phyloP scores from a whole-genome alignment of 73 alveolate genomes.

The Breviolum minutum region DNA sequence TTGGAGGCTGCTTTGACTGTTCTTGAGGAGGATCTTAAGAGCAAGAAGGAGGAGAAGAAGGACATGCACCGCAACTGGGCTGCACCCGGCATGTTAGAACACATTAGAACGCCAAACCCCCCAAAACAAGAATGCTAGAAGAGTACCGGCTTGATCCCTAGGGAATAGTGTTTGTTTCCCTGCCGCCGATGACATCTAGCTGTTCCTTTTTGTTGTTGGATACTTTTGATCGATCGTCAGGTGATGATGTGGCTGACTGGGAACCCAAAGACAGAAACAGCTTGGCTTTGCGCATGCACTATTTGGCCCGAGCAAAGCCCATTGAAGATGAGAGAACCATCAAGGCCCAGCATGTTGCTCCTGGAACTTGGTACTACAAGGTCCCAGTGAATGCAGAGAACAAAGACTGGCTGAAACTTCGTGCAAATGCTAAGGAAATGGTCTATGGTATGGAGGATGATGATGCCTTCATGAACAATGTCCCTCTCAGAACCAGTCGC shows the following conservation, averaged over 20 bases:
- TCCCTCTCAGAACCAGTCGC: conserved; percentile 83
- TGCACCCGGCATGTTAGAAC: not conserved
- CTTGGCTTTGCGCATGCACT: conserved; percentile 91
- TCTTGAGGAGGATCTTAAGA: conserved; percentile 75
- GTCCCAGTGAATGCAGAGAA: conserved; percentile 91
- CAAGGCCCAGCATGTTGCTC: conserved; percentile 95
- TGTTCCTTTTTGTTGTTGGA: too few relatives aligned
- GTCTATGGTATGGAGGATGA: conserved; percentile 89
- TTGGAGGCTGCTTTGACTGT: conserved; percentile 37
- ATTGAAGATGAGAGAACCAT: conserved; percentile 92
- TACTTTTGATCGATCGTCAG: not conserved
- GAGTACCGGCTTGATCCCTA: too few relatives aligned
- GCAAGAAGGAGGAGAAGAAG: conserved; percentile 62
- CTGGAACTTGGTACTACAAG: conserved; percentile 93
- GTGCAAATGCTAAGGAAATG: conserved; percentile 85
- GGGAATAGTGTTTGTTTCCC: too few relatives aligned
- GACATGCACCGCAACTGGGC: conserved; percentile 55
- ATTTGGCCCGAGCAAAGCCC: conserved; percentile 87
- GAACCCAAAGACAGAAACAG: conserved; percentile 91
- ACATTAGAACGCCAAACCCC: not conserved
- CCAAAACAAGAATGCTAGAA: too few relatives aligned
- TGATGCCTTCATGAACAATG: conserved; percentile 92
- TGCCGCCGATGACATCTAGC: too few relatives aligned
- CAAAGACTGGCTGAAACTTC: conserved; percentile 86
- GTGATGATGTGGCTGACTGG: conserved; percentile 91